These are phyloP conservation scores for Discostella stelligeroides DNA, from an alignment of 108 stramenopile species.

Conservation along the genomic window DNA sequence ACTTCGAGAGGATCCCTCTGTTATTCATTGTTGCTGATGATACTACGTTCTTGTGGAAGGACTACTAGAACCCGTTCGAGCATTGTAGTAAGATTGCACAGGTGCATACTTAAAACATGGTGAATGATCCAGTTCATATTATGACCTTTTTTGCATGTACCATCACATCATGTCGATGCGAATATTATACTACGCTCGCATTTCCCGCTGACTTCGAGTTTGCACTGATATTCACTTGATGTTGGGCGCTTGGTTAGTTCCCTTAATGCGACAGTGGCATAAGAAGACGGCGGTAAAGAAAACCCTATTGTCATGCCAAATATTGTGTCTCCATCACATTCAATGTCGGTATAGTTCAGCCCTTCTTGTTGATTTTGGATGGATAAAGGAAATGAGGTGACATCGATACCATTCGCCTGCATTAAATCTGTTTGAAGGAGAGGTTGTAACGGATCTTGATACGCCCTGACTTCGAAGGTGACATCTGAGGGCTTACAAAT, in stretches of 20 bases:
- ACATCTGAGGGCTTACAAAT: conserved; percentile 75
- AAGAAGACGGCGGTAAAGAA: conserved; percentile 84
- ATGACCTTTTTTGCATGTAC: not conserved
- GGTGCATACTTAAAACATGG: too few species aligned
- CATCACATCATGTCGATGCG: not conserved
- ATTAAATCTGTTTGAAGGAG: conserved; percentile 84
- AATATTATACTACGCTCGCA: conserved; percentile 43
- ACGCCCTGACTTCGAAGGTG: conserved; percentile 61
- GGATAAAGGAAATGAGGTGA: conserved; percentile 9
- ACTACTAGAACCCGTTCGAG: too few species aligned
- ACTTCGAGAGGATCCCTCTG: conserved; percentile 36
- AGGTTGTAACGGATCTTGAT: conserved; percentile 79
- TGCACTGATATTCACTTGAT: conserved; percentile 78
- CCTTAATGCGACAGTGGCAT: conserved; percentile 89
- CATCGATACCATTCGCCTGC: conserved; percentile 57
- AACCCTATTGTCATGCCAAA: conserved; percentile 87
- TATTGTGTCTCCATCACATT: conserved; percentile 22
- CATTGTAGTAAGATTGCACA: too few species aligned
- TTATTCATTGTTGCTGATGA: conserved; percentile 5
- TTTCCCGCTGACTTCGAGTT: conserved; percentile 58
- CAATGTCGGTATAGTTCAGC: not conserved
- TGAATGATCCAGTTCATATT: too few species aligned
- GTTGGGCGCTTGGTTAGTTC: conserved; percentile 87
- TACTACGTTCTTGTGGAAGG: not conserved
- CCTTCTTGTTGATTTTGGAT: conserved; percentile 15